These are phyloP conservation scores for Rhizopus delemar DNA, from an alignment of 371 early-diverging fungal species.

Conservation along the genomic window DNA sequence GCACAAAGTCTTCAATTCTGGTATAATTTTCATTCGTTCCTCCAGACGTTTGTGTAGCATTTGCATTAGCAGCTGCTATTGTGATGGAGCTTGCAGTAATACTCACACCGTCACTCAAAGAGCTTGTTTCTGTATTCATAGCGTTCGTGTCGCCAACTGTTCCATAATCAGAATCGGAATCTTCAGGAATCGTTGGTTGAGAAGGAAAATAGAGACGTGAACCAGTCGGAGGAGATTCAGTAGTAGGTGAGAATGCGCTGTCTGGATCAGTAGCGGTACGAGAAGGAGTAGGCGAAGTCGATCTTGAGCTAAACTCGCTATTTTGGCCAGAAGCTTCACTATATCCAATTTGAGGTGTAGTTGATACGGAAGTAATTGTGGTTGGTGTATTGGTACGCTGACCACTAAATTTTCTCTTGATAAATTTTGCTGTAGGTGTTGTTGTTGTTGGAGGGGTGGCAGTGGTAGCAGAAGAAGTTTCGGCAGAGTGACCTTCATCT, in stretches of 20 bases:
- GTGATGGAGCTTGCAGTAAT: neutral
- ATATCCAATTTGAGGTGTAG: conserved; percentile 28
- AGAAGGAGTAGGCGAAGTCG: conserved; percentile 49
- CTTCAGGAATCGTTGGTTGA: conserved; percentile 21
- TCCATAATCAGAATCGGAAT: conserved; percentile 26
- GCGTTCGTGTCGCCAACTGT: conserved; percentile 1
- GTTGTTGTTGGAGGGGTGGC: neutral
- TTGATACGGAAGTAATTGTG: conserved; percentile 13
- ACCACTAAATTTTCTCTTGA: conserved; percentile 15
- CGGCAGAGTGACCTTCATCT: conserved; percentile 8
- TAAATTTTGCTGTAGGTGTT: neutral
- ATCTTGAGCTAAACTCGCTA: conserved; percentile 59
- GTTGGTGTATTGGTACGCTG: conserved; percentile 23
- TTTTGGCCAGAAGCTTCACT: conserved; percentile 55
- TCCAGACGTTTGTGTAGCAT: neutral
- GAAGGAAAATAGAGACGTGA: conserved; percentile 7
- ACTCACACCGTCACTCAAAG: conserved; percentile 6
- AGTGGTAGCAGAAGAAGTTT: neutral
- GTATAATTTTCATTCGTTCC: conserved; percentile 38
- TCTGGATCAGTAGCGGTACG: conserved; percentile 15
- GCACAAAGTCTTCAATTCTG: conserved; percentile 84
- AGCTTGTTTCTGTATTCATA: conserved; percentile 18
- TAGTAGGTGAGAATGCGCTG: conserved; percentile 6
- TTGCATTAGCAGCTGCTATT: neutral
- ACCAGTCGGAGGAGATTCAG: conserved; percentile 6